Conservation (phyloP, 345 rosid genomes). For the Syzygium grande region DNA sequence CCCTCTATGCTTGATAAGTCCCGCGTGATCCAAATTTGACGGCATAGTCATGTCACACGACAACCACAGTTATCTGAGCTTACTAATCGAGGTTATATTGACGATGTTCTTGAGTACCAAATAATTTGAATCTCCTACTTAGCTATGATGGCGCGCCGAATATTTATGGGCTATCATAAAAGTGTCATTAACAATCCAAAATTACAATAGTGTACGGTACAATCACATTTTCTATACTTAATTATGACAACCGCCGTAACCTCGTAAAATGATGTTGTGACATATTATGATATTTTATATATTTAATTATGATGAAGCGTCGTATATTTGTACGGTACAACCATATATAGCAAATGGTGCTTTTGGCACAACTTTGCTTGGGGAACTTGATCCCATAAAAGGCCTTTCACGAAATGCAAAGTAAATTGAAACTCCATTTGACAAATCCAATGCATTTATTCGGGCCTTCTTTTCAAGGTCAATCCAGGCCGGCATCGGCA, state of each 20-base stretch:
- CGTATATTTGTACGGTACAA: not conserved
- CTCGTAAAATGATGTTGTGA: not conserved
- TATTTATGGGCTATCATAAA: not conserved
- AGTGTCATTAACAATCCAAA: not conserved
- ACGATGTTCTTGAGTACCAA: not conserved
- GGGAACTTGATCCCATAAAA: not conserved
- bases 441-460: not conserved
- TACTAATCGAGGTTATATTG: not conserved
- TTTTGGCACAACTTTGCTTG: not conserved
- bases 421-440: not conserved
- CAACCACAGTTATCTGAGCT: not conserved
- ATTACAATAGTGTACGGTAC: not conserved
- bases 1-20: not conserved
- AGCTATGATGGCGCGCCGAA: not conserved
- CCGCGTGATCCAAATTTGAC: not conserved
- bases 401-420: not conserved
- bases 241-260: not conserved
- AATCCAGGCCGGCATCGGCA: fast-evolving
- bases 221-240: not conserved
- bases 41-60: not conserved
- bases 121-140: not conserved
- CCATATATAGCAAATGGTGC: not conserved
- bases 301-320: not conserved
- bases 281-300: no score
- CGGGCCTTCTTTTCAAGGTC: no score